Percentiles rank a stretch among this genome's conserved stretches.
These are phyloP conservation scores for Phoenix dactylifera DNA, from an alignment of 176 grass and related monocot genomes.

Conservation along the genomic window DNA sequence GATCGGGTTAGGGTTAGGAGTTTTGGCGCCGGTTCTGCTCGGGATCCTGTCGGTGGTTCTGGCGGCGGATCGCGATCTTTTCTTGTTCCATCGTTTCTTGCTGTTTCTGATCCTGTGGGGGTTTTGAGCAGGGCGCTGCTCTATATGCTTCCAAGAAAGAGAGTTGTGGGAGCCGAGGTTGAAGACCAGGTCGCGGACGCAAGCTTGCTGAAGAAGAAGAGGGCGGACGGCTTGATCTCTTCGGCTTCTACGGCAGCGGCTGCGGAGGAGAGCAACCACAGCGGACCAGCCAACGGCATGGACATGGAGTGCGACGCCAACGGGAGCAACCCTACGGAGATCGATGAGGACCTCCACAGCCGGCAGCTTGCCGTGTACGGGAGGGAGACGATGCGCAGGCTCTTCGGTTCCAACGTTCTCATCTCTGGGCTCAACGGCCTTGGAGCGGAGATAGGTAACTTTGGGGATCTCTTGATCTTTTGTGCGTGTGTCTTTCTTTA, in stretches of 20 bases:
- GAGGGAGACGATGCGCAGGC: constrained; percentile 67
- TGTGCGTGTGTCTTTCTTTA: too few species aligned
- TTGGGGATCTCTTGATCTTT: too few species aligned
- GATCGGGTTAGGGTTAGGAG: not conserved
- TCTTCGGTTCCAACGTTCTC: constrained; percentile 60
- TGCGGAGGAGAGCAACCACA: not conserved
- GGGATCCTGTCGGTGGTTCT: not conserved
- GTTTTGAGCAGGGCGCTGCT: constrained; percentile 43
- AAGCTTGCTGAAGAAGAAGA: constrained; percentile 34
- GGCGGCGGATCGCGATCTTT: not conserved
- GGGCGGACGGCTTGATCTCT: constrained; percentile 10
- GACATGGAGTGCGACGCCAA: constrained; percentile 30
- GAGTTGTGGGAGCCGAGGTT: constrained; percentile 26
- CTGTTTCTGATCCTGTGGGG: constrained; percentile 6
- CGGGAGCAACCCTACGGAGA: constrained; percentile 32
- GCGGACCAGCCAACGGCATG: not conserved
- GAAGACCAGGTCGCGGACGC: constrained; percentile 14
- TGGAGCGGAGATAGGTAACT: constrained; percentile 75
- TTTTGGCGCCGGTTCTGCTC: not conserved
- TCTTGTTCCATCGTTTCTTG: constrained; percentile 9
- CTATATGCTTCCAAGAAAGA: constrained; percentile 69
- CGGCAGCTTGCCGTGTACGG: constrained; percentile 74
- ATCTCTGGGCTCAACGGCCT: constrained; percentile 71
- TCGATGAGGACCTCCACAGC: constrained; percentile 78
- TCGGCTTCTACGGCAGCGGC: constrained; percentile 1